These are phyloP conservation scores for Magnaporthiopsis incrustans DNA, from an alignment of 2,329 filamentous ascomycete genomes.

Conservation along the genomic window DNA sequence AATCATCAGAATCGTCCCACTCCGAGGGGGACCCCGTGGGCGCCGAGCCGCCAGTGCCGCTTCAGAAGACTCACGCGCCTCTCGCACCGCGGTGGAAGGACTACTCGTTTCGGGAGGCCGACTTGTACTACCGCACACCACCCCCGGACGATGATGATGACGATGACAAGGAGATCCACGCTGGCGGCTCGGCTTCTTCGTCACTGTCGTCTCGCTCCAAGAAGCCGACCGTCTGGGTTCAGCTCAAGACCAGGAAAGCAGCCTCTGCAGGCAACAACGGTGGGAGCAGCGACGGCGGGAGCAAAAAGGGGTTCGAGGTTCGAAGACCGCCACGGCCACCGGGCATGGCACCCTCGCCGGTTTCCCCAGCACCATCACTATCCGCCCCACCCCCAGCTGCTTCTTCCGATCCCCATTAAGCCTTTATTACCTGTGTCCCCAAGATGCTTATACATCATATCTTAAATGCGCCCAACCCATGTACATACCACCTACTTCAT, in stretches of 20 bases:
- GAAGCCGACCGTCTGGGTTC: conserved; percentile 1
- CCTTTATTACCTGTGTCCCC: neutral
- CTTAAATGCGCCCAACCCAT: neutral
- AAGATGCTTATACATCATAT: neutral
- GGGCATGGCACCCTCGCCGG: neutral
- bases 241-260: neutral
- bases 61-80: conserved; percentile 7
- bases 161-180: neutral
- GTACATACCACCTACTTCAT: neutral
- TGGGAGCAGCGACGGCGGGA: neutral
- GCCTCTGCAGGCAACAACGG: neutral
- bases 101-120: conserved; percentile 28
- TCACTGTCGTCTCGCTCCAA: neutral
- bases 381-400: neutral
- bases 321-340: conserved; percentile 2
- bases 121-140: conserved; percentile 22
- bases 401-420: neutral
- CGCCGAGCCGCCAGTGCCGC: conserved; percentile 7
- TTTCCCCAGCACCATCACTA: neutral
- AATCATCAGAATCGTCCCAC: conserved; percentile 10
- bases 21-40: conserved; percentile 9
- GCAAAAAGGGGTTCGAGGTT: conserved; percentile 3
- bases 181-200: neutral
- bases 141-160: neutral
- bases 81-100: conserved; percentile 22